These are phyloP conservation scores for Amphichorda felina DNA, from an alignment of 2,329 filamentous ascomycete species.

Conservation along the genomic window DNA sequence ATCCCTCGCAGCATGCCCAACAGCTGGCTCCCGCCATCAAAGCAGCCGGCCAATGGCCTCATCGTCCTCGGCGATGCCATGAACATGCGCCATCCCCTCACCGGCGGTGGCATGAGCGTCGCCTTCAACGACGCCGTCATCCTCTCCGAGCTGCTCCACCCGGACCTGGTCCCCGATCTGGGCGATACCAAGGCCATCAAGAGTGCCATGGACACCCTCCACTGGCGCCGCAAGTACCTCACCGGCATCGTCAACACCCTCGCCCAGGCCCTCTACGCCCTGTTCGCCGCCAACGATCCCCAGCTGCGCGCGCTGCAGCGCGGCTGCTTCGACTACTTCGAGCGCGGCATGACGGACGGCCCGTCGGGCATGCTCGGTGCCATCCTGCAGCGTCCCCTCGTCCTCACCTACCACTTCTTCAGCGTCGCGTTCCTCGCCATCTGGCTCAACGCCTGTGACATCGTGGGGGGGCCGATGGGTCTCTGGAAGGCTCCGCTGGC, in stretches of 20 bases:
- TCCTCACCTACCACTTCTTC: conserved; percentile 90
- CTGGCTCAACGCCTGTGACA: conserved; percentile 42
- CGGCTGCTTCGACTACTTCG: conserved; percentile 91
- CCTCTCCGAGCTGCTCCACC: conserved; percentile 62
- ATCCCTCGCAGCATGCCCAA: conserved; percentile 86
- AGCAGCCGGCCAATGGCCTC: conserved; percentile 47
- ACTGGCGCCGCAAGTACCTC: conserved; percentile 75
- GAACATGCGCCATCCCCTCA: conserved; percentile 99
- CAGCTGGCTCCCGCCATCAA: conserved; percentile 72
- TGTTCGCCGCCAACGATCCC: conserved; percentile 77
- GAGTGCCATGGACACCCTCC: conserved; percentile 60
- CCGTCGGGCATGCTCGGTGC: conserved; percentile 76
- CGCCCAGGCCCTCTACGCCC: conserved; percentile 82
- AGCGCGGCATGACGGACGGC: conserved; percentile 61
- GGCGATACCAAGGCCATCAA: conserved; percentile 55
- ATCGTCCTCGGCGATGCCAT: conserved; percentile 85
- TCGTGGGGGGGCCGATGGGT: conserved; percentile 23
- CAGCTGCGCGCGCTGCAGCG: conserved; percentile 71
- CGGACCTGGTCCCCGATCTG: conserved; percentile 55
- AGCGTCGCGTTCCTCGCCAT: conserved; percentile 81
- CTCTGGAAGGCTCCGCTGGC: conserved; percentile 42
- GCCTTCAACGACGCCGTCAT: conserved; percentile 86
- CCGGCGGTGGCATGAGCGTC: conserved; percentile 95
- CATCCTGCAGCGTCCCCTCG: conserved; percentile 62
- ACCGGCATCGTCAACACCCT: conserved; percentile 93